Evolutionary conservation across 495 filamentous ascomycete genomes (phyloP).

Genomic region (Trichocladium uniseriatum): DNA sequence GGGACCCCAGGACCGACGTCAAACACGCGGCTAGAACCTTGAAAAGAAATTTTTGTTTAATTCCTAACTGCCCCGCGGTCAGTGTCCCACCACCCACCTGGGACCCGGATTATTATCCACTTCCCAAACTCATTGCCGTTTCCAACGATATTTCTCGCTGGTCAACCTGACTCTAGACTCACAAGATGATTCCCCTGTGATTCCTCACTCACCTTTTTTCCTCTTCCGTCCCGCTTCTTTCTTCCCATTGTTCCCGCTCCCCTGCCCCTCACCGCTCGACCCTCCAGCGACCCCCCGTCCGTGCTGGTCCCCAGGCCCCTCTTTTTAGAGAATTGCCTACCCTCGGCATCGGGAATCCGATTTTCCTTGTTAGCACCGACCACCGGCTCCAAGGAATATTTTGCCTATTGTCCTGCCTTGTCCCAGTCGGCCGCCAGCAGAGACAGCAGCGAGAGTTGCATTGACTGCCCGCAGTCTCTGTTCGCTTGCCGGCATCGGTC

Average conservation of each 20-base stretch:
- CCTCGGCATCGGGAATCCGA: conserved; percentile 26
- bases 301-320: not conserved
- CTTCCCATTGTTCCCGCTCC: not conserved
- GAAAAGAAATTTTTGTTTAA: conserved; percentile 18
- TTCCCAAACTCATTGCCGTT: conserved; percentile 6
- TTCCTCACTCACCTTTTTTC: not conserved
- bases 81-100: conserved; percentile 2
- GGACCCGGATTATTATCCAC: not conserved
- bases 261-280: conserved; percentile 6
- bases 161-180: not conserved
- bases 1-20: not conserved
- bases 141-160: conserved; percentile 7
- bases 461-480: not conserved
- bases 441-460: not conserved
- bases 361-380: conserved; percentile 15
- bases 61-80: conserved; percentile 20
- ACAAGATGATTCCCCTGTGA: conserved; percentile 15
- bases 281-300: not conserved
- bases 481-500: not conserved
- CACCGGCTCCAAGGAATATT: conserved; percentile 7
- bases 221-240: not conserved
- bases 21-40: conserved; percentile 5
- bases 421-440: not conserved
- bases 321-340: conserved; percentile 2
- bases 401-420: not conserved